Conservation (phyloP, 768 basidiomycete species). For the Trametes coccinea region DNA sequence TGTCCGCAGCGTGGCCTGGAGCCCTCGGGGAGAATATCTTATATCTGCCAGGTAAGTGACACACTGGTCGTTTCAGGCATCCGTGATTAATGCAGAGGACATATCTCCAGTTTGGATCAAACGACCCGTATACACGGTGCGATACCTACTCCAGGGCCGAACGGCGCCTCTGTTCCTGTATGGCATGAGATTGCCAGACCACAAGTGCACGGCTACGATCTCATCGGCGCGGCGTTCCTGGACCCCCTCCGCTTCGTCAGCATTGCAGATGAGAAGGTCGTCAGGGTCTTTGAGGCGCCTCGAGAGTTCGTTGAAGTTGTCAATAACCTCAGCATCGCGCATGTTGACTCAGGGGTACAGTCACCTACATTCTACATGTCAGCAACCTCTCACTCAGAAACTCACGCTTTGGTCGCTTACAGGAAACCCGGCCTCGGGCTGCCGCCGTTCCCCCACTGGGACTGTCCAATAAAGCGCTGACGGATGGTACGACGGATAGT, state of each 20-base stretch:
- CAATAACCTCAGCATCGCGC: slow-evolving; percentile 49
- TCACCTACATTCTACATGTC: not conserved
- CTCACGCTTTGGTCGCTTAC: not conserved
- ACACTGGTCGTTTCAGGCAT: not conserved
- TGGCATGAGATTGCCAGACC: slow-evolving; percentile 94
- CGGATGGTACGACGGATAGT: slow-evolving; percentile 51
- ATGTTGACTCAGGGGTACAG: slow-evolving; percentile 52
- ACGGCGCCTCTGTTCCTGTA: slow-evolving; percentile 25
- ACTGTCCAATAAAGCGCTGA: slow-evolving; percentile 90
- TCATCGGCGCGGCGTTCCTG: slow-evolving; percentile 78
- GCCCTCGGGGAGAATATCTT: slow-evolving; percentile 81
- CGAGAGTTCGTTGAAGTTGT: slow-evolving; percentile 69
- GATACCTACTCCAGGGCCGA: slow-evolving; percentile 30
- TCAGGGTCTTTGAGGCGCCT: slow-evolving; percentile 91
- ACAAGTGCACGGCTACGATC: slow-evolving; percentile 96
- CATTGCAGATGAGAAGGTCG: slow-evolving; percentile 95
- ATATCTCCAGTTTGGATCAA: slow-evolving; percentile 70
- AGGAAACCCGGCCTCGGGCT: slow-evolving; percentile 67
- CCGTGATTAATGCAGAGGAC: too few species aligned
- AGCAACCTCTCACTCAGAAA: too few species aligned
- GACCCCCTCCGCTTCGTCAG: slow-evolving; percentile 79
- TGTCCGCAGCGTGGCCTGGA: slow-evolving; percentile 85
- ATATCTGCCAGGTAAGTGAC: slow-evolving; percentile 75
- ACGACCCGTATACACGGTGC: slow-evolving; percentile 87
- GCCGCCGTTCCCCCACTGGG: slow-evolving; percentile 94